Conservation (phyloP, 75 land plant genomes). For the Pinus albicaulis region DNA sequence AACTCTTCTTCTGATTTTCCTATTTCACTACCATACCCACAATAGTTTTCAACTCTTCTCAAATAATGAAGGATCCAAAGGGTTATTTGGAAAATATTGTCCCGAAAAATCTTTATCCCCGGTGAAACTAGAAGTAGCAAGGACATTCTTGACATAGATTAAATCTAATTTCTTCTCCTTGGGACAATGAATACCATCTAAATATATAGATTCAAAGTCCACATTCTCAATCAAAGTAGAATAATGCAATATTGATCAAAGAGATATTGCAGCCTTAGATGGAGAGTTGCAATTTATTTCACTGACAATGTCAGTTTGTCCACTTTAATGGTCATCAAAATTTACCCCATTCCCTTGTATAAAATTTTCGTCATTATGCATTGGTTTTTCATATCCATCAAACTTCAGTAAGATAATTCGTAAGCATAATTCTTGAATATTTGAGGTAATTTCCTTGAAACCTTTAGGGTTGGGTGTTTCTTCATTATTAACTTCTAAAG, state of each 20-base stretch:
- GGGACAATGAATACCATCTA: not conserved
- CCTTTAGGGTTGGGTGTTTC: conserved; percentile 37
- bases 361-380: conserved; percentile 13
- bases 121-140: conserved; percentile 41
- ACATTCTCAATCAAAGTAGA: not conserved
- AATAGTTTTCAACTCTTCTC: conserved; percentile 35
- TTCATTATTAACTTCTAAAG: conserved; percentile 15
- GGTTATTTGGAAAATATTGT: conserved; percentile 35
- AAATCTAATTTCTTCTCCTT: conserved; percentile 28
- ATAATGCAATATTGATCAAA: not conserved
- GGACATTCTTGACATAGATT: conserved; percentile 39
- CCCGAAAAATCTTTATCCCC: conserved; percentile 12
- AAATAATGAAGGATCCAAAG: conserved; percentile 54
- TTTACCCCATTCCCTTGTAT: conserved; percentile 28
- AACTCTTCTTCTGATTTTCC: not conserved
- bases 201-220: conserved; percentile 2
- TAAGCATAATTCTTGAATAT: conserved; percentile 27
- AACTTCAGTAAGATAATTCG: conserved; percentile 5
- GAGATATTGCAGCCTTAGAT: not conserved
- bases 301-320: not conserved
- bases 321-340: not conserved
- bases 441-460: conserved; percentile 54
- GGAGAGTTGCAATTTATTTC: not conserved
- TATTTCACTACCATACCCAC: conserved; percentile 7
- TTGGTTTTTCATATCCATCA: conserved; percentile 4